Evolutionary conservation across 179 eudicot genomes (phyloP).

Genomic region (Corrigiola litoralis): DNA sequence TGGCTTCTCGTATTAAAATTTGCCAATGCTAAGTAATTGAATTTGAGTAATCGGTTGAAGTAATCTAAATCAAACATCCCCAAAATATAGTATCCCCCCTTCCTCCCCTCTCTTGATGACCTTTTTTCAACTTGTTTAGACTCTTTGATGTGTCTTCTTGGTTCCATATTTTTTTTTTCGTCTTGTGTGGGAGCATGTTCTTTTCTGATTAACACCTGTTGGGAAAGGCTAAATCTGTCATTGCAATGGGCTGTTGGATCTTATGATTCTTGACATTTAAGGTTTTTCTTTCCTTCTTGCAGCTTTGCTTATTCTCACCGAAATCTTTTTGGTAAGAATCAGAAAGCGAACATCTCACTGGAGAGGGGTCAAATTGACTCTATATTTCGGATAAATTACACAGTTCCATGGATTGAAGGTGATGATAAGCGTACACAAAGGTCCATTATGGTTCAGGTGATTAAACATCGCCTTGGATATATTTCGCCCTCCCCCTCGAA

Average conservation of each 20-base stretch:
- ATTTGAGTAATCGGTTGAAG: no score
- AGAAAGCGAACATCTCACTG: slow-evolving; percentile 81
- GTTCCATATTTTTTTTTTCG: background rate
- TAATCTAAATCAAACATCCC: no score
- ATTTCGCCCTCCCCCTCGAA: no score
- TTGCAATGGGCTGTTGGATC: background rate
- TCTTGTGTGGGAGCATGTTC: slow-evolving; percentile 3
- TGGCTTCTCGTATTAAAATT: no score
- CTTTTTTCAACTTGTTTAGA: background rate
- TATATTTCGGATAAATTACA: slow-evolving; percentile 82
- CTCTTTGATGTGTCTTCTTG: background rate
- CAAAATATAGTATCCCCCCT: no score
- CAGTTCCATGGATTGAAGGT: slow-evolving; percentile 99
- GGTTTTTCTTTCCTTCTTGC: slow-evolving; percentile 30
- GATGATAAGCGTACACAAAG: slow-evolving; percentile 96
- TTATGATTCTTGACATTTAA: background rate
- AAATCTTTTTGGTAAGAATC: slow-evolving; percentile 95
- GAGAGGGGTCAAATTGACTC: slow-evolving; percentile 99
- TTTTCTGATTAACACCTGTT: background rate
- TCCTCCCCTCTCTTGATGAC: no score
- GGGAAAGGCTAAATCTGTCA: background rate
- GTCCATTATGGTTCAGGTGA: slow-evolving; percentile 88
- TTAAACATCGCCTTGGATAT: background rate
- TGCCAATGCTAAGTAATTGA: no score
- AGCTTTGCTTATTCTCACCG: slow-evolving; percentile 95